A percentile compares a stretch with the other conserved stretches of the same genome.
phyloP scores from a whole-genome alignment of 352 stramenopile genomes.

The Phytophthora fragariae region DNA sequence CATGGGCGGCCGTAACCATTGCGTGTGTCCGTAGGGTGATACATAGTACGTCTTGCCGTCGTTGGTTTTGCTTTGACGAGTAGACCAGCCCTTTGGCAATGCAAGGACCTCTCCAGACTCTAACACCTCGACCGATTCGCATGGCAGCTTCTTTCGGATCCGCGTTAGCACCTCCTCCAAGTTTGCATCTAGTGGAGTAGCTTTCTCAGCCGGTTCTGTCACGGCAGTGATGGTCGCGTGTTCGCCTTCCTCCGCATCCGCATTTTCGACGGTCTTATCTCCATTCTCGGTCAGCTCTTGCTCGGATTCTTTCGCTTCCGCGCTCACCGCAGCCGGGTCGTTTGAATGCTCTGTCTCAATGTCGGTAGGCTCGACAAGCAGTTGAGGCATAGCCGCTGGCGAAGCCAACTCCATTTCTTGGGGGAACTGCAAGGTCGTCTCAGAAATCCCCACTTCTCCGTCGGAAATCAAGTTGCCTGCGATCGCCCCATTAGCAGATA shows the following conservation, averaged over 20 bases:
- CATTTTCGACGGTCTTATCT: slow-evolving; percentile 13
- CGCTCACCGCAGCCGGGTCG: slow-evolving; percentile 7
- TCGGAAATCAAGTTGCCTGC: slow-evolving; percentile 21
- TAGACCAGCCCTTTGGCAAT: slow-evolving; percentile 84
- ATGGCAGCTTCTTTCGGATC: slow-evolving; percentile 70
- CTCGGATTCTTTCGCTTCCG: slow-evolving; percentile 29
- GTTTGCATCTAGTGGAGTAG: slow-evolving; percentile 60
- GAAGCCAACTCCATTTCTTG: slow-evolving; percentile 42
- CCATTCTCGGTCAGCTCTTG: slow-evolving; percentile 14
- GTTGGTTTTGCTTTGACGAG: slow-evolving; percentile 83
- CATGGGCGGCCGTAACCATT: slow-evolving; percentile 84
- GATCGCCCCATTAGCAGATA: slow-evolving; percentile 3
- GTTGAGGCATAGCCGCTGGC: slow-evolving; percentile 34
- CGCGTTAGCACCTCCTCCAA: slow-evolving; percentile 67
- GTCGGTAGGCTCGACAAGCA: slow-evolving; percentile 24
- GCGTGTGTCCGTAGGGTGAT: slow-evolving; percentile 82
- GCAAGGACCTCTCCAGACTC: slow-evolving; percentile 79
- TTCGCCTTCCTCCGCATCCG: slow-evolving; percentile 23
- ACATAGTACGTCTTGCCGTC: slow-evolving; percentile 89
- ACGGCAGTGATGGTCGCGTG: slow-evolving; percentile 65
- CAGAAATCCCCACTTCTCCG: slow-evolving; percentile 32
- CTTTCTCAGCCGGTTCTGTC: slow-evolving; percentile 34
- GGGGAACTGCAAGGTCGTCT: slow-evolving; percentile 30
- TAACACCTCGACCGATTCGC: slow-evolving; percentile 65
- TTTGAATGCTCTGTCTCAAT: slow-evolving; percentile 3